phyloP scores from a whole-genome alignment of 2,329 filamentous ascomycete genomes.

The Juglanconis oblonga region DNA sequence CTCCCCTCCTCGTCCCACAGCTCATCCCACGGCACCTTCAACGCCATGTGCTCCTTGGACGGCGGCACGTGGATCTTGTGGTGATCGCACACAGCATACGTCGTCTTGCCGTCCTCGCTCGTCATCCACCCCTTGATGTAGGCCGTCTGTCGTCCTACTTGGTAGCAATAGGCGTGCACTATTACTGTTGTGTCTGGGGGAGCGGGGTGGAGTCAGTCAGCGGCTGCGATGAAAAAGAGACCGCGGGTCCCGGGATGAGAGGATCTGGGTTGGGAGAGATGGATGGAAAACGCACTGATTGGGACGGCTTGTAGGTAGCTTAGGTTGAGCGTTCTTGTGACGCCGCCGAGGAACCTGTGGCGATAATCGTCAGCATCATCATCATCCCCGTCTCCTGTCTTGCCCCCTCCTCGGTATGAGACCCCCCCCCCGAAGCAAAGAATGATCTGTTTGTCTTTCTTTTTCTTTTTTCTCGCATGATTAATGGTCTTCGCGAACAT shows the following conservation, averaged over 20 bases:
- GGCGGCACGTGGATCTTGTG: constrained; percentile 48
- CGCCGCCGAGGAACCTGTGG: constrained; percentile 42
- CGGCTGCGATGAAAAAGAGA: no score
- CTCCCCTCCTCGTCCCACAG: constrained; percentile 30
- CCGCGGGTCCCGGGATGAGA: no score
- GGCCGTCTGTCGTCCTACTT: constrained; percentile 48
- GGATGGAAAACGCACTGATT: constrained; percentile 29
- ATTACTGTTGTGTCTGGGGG: constrained; percentile 34
- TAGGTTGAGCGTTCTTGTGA: constrained; percentile 48
- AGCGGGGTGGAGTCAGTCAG: background rate
- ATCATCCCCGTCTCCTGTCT: background rate
- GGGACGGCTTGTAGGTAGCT: constrained; percentile 49
- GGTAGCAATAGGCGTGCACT: constrained; percentile 39
- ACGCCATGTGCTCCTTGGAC: constrained; percentile 34
- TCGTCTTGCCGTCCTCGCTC: constrained; percentile 42
- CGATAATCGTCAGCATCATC: constrained; percentile 15
- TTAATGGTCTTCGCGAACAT: no score
- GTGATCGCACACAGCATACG: constrained; percentile 49
- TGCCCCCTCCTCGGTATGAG: no score
- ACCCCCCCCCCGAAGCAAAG: no score
- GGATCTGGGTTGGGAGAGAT: no score
- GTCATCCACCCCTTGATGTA: constrained; percentile 49
- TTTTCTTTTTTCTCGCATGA: no score
- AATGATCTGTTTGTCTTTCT: no score
- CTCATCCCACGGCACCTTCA: constrained; percentile 41